Evolutionary conservation across 2,329 filamentous ascomycete genomes (phyloP), one percentile per base, ranked within the genome.

Genomic region (Coleophoma eucalyptorum): DNA sequence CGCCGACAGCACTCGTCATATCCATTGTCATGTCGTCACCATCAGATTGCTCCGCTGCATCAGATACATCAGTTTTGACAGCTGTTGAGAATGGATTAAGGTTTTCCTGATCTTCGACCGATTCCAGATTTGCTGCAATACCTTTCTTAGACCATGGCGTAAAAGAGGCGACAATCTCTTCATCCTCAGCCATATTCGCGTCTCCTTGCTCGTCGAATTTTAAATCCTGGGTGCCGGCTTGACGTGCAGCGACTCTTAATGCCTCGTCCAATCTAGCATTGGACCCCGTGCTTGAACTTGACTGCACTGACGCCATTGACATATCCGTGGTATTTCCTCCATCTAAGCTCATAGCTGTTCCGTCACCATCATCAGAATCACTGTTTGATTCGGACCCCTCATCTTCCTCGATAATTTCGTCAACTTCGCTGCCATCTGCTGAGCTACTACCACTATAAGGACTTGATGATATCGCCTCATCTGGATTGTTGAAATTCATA

Each of bases 301-400:
- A 82, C 21, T 79, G 78, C 2, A 77, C 74, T 10, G 87, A 88
- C 42, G 76, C 80, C 42, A 82, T 72, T 15, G 87, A 88, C 21
- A 81, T 84, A 32, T 82, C 81, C 2, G 87, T 90, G 55, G 86
- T 80, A 59, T 92, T 88, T 50, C 67, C 72, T 35, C 64, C 67
- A 54, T 93, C 89, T 42, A 96, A 74, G 34, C 86, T 93, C 84
- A 92, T 90, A 67, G 89, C 86, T 1, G 89, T 92, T 31, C 84
- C 87, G 57, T 89, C 87, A 46, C 86, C 85, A 41, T 89, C 86
- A 55, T 87, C 79, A 8, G 57, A 74, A 26, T 72, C 75, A 53
- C 68, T 69, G 35, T 71, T 69, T n/a, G 73, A 76, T 37, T 63
- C 67, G 10, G 78, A 79, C 45, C 74, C 73, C 43, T 75, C 76